Conservation (phyloP, 139 green algal genomes). For the Penium margaritaceum region DNA sequence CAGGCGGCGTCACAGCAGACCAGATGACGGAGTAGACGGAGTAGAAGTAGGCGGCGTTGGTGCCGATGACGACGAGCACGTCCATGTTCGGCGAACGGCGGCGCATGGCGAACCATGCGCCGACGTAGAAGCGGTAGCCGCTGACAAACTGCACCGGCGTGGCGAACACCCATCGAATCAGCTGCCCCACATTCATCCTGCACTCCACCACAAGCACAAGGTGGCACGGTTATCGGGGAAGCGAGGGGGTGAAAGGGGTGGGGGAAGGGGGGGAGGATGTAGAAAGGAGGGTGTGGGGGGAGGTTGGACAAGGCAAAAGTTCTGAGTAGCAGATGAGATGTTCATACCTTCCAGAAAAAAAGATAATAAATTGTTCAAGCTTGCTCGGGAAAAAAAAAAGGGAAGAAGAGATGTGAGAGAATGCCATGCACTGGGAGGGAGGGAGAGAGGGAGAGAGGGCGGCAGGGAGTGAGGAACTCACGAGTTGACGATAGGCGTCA, state of each 20-base stretch:
- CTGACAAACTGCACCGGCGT: slow-evolving; percentile 83
- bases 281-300: not conserved
- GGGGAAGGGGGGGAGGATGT: not conserved
- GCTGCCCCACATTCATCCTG: slow-evolving; percentile 64
- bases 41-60: slow-evolving; percentile 86
- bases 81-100: slow-evolving; percentile 89
- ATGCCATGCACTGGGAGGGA: not conserved
- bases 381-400: not conserved
- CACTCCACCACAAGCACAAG: slow-evolving; percentile 42
- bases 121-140: slow-evolving; percentile 79
- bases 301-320: not conserved
- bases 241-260: slow-evolving; percentile 53
- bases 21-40: slow-evolving; percentile 71
- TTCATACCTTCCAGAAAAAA: too few species aligned
- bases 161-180: slow-evolving; percentile 74
- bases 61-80: slow-evolving; percentile 88
- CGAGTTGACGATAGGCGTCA: slow-evolving; percentile 24
- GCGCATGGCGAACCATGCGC: slow-evolving; percentile 63
- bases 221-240: slow-evolving; percentile 70
- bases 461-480: not conserved
- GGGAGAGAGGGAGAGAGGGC: not conserved
- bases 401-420: not conserved
- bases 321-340: too few species aligned
- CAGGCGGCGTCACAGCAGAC: slow-evolving; percentile 39
- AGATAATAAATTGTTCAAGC: not conserved